Evolutionary conservation across 352 stramenopile genomes (phyloP).

Genomic region (Phytophthora parvispora): DNA sequence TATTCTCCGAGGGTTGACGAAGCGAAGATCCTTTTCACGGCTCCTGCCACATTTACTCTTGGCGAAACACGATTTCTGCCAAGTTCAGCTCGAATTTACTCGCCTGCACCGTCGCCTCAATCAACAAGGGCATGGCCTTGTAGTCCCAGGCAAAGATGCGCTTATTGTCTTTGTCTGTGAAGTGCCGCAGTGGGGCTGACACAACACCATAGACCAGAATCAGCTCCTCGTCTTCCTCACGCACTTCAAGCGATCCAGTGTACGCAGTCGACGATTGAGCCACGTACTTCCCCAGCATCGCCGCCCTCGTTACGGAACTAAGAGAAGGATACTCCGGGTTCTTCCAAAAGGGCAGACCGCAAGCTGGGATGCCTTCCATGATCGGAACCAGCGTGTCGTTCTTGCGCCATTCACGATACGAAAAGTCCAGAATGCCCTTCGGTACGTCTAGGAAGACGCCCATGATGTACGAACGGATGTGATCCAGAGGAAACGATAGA

Average conservation of each 20-base stretch:
- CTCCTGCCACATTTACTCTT: too few relatives aligned
- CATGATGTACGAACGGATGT: background rate
- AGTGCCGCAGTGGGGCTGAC: constrained; percentile 36
- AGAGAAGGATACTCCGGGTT: background rate
- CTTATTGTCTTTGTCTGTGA: constrained; percentile 27
- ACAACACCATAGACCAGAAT: background rate
- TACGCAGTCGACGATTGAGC: constrained; percentile 36
- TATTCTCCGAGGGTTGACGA: too few relatives aligned
- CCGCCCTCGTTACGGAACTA: too few relatives aligned
- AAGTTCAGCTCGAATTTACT: constrained; percentile 38
- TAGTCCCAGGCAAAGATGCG: constrained; percentile 40
- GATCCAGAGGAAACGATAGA: background rate
- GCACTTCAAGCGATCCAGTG: constrained; percentile 36
- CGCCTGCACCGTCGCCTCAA: constrained; percentile 23
- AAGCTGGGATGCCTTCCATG: constrained; percentile 9
- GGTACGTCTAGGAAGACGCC: background rate
- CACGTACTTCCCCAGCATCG: too few relatives aligned
- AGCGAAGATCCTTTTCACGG: too few relatives aligned
- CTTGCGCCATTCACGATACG: background rate
- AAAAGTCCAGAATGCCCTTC: background rate
- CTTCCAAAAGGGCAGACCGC: background rate
- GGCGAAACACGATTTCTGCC: constrained; percentile 39
- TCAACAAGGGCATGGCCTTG: constrained; percentile 12
- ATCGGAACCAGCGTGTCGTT: constrained; percentile 25
- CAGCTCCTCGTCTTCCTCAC: too few relatives aligned